Conservation (phyloP, 495 filamentous ascomycete species). For the Podospora pseudoanserina region DNA sequence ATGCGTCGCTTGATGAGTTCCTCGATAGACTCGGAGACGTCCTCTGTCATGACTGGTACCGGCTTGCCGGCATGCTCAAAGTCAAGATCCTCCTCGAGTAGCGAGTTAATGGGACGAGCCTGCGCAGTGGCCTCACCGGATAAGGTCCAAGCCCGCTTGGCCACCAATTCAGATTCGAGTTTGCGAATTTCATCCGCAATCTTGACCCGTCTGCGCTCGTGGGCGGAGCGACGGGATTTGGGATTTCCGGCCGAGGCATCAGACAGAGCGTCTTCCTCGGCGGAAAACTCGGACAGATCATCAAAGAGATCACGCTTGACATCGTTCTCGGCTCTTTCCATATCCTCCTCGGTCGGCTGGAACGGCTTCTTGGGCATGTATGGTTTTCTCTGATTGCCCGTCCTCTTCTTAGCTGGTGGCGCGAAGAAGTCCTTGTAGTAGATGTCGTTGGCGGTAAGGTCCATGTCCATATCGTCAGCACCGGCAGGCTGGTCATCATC, state of each 20-base stretch:
- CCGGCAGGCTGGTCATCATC: conserved; percentile 49
- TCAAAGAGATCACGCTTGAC: conserved; percentile 92
- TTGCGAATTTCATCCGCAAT: conserved; percentile 84
- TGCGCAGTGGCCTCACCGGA: conserved; percentile 81
- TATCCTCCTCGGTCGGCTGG: conserved; percentile 53
- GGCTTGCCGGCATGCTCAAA: conserved; percentile 97
- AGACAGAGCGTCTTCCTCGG: conserved; percentile 52
- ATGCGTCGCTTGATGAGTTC: conserved; percentile 93
- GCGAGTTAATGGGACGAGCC: conserved; percentile 81
- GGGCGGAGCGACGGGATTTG: conserved; percentile 61
- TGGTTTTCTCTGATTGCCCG: conserved; percentile 36
- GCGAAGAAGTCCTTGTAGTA: conserved; percentile 89
- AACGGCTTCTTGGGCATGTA: conserved; percentile 17
- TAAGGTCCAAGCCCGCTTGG: conserved; percentile 87
- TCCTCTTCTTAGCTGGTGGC: conserved; percentile 67
- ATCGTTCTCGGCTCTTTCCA: conserved; percentile 84
- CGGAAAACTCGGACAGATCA: conserved; percentile 61
- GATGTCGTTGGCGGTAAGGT: conserved; percentile 75
- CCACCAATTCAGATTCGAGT: conserved; percentile 83
- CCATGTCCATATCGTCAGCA: conserved; percentile 47
- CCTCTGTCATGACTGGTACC: conserved; percentile 89
- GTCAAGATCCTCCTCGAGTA: conserved; percentile 92
- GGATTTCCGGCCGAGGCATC: conserved; percentile 55
- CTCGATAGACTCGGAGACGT: conserved; percentile 88
- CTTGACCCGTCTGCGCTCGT: conserved; percentile 82